A percentile compares a stretch with the other conserved stretches of the same genome.
These are phyloP conservation scores for Platanthera zijinensis DNA, from an alignment of 106 monocot species.

Conservation along the genomic window DNA sequence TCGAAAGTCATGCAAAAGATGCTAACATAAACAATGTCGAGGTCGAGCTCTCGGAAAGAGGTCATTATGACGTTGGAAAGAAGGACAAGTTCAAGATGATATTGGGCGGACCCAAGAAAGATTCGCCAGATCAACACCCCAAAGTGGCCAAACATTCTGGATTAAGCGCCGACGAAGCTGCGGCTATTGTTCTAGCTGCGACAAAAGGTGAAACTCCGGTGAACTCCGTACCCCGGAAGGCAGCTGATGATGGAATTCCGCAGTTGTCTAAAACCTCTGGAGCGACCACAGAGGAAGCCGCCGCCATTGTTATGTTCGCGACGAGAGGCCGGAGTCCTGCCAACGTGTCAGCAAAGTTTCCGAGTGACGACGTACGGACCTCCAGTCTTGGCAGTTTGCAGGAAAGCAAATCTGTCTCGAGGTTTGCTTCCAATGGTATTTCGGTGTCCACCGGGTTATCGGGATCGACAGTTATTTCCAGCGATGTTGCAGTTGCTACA, in stretches of 20 bases:
- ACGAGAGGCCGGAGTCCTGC: constrained; percentile 7
- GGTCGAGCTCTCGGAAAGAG: constrained; percentile 29
- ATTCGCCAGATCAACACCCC: constrained; percentile 24
- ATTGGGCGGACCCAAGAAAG: constrained; percentile 51
- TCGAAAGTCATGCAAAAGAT: constrained; percentile 5
- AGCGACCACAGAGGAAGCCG: constrained; percentile 7
- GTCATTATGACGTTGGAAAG: constrained; percentile 22
- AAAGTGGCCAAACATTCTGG: constrained; percentile 16
- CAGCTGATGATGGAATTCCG: neutral
- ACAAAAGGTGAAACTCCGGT: constrained; percentile 59
- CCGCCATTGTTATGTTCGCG: neutral
- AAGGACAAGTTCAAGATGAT: constrained; percentile 83
- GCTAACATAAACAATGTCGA: constrained; percentile 1
- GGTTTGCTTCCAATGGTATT: constrained; percentile 17
- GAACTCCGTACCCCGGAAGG: constrained; percentile 13
- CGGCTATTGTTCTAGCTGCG: constrained; percentile 70
- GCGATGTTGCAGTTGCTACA: constrained; percentile 48
- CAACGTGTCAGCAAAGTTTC: neutral
- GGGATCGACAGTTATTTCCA: constrained; percentile 1
- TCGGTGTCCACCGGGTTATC: neutral
- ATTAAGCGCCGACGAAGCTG: constrained; percentile 64
- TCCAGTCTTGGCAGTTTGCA: constrained; percentile 23
- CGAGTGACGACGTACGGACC: neutral
- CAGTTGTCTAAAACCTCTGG: neutral
- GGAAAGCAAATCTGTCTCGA: neutral